Evolutionary conservation across 2,329 filamentous ascomycete species (phyloP), one percentile per base, ranked within the genome.

Genomic region (Bimuria novae-zelandiae): DNA sequence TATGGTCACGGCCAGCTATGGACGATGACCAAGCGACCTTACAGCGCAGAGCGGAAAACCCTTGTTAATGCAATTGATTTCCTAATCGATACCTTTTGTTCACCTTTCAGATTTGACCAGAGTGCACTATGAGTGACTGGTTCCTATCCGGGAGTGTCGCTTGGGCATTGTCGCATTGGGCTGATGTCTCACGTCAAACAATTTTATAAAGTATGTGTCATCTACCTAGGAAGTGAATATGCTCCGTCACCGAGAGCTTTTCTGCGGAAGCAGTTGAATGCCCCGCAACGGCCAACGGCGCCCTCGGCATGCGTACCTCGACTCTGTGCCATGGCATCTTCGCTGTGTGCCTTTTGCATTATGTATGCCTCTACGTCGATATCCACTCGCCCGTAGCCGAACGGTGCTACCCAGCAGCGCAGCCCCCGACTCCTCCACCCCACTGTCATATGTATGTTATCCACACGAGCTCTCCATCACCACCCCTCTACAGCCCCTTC

Each of bases 41-140:
- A 35, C 55, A 61, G 63, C 57, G 63, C 63, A 60, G 59, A 64
- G 65, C 58, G 55, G 22, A 59, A 54, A 51, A 55, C 56, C 70
- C 66, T 72, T 72, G 61, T 70, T 71, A 73, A 65, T 66, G 60
- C 59, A 65, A 61, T 68, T 65, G 57, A 64, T 63, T 65, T 59
- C 69, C 57, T 67, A 69, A 65, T 66, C 51, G 51, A 60, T 56
- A 25, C 52, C 60, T 45, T 16, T 59, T 27, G n/a, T 39, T 23
- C 27, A 42, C 46, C 39, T 52, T 39, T 22, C 51, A 27, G 12
- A 27, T 55, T 33, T 16, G n/a, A 16, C 4, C 14, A 16, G 4
- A 4, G 33, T 4, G 33, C 33, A 8, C 16, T 7, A 17, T 36
- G 33, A 8, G n/a, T n/a, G n/a, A n/a, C n/a, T n/a, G n/a, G n/a